Conservation (phyloP, 2,329 filamentous ascomycete genomes). For the Aspergillus tubingensis region DNA sequence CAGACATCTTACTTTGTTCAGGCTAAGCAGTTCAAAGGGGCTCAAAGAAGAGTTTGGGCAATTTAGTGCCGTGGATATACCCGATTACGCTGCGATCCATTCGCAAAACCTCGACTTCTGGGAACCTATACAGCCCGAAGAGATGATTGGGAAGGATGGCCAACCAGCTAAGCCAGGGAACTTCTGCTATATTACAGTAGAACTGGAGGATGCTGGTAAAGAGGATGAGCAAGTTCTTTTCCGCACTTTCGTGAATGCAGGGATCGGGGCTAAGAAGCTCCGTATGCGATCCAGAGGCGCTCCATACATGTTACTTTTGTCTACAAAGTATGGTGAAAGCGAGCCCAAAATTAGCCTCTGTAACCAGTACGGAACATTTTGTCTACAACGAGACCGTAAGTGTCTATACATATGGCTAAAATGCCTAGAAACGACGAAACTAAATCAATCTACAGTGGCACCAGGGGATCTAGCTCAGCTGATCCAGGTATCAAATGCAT, state of each 20-base stretch:
- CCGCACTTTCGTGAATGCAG: conserved; percentile 36
- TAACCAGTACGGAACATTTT: conserved; percentile 36
- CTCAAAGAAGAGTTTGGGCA: conserved; percentile 32
- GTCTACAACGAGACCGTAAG: conserved; percentile 33
- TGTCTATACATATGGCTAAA: not conserved
- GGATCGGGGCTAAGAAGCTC: conserved; percentile 32
- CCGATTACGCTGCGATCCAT: conserved; percentile 24
- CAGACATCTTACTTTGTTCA: not conserved
- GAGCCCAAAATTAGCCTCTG: conserved; percentile 36
- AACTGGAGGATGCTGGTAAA: conserved; percentile 33
- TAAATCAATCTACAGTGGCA: conserved; percentile 16
- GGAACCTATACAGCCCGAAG: conserved; percentile 34
- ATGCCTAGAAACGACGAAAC: not conserved
- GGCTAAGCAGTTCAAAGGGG: conserved; percentile 17
- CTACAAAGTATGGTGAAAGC: conserved; percentile 33
- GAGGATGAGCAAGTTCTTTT: conserved; percentile 34
- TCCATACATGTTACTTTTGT: conserved; percentile 36
- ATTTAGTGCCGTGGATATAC: conserved; percentile 30
- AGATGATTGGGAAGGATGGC: conserved; percentile 21
- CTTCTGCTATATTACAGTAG: conserved; percentile 32
- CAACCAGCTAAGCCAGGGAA: conserved; percentile 24
- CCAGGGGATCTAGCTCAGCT: conserved; percentile 26
- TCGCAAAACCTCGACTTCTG: conserved; percentile 31
- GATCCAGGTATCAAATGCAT: conserved; percentile 21
- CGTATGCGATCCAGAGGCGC: conserved; percentile 35